phyloP scores from a whole-genome alignment of 306 rosid genomes.

The Delonix regia region DNA sequence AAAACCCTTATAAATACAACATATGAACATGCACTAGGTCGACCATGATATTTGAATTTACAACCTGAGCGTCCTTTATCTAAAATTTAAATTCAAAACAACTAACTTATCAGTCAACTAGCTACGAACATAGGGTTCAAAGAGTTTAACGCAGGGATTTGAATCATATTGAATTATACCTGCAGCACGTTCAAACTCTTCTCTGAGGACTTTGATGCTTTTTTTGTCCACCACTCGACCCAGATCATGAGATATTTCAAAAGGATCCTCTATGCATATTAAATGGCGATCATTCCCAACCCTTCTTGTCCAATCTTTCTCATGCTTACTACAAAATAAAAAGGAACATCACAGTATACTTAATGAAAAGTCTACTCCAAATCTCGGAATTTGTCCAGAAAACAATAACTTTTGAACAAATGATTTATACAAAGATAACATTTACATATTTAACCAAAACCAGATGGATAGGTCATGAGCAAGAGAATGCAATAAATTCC shows the following conservation, averaged over 20 bases:
- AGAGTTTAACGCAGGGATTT: constrained; percentile 82
- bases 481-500: not conserved
- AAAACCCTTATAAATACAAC: constrained; percentile 41
- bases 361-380: not conserved
- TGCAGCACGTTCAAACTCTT: constrained; percentile 97
- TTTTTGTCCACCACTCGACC: constrained; percentile 93
- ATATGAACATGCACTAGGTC: constrained; percentile 39
- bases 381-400: not conserved
- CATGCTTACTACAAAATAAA: constrained; percentile 66
- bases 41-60: constrained; percentile 34
- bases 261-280: constrained; percentile 98
- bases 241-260: constrained; percentile 88
- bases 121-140: constrained; percentile 68
- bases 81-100: constrained; percentile 39
- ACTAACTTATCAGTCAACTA: constrained; percentile 32
- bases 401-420: not conserved
- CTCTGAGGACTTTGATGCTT: constrained; percentile 89
- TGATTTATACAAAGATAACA: not conserved
- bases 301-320: constrained; percentile 96
- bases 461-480: not conserved
- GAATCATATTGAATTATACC: constrained; percentile 76
- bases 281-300: constrained; percentile 89
- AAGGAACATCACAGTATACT: not conserved
- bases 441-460: constrained; percentile 4
- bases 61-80: constrained; percentile 42